Percentiles rank a stretch among this genome's conserved stretches.
Conservation (phyloP, 1,284 basidiomycete species). For the Sporisorium iseilematis-ciliati region DNA sequence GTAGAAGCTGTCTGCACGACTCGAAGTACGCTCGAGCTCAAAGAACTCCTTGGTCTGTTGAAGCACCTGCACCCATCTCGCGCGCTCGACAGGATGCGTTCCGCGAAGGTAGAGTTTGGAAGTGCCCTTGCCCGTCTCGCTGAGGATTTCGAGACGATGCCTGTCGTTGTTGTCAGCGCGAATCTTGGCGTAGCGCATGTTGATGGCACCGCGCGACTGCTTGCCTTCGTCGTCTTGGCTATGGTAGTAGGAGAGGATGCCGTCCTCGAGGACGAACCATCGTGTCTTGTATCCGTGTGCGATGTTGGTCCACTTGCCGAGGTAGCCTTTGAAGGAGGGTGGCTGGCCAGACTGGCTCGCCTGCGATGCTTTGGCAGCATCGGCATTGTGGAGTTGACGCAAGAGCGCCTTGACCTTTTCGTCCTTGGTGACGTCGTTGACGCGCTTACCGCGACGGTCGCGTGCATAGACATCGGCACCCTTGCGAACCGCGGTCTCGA, state of each 20-base stretch:
- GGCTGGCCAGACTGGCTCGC: constrained; percentile 48
- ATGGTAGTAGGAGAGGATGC: constrained; percentile 81
- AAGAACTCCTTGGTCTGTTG: constrained; percentile 63
- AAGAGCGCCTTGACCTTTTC: constrained; percentile 86
- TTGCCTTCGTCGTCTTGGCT: constrained; percentile 91
- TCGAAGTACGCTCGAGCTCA: constrained; percentile 49
- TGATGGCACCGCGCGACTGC: constrained; percentile 87
- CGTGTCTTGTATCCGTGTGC: constrained; percentile 89
- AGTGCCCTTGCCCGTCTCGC: constrained; percentile 71
- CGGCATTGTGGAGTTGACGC: constrained; percentile 75
- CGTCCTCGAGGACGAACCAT: constrained; percentile 93
- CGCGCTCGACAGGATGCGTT: constrained; percentile 73
- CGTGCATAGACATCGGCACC: constrained; percentile 92
- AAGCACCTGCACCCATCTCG: constrained; percentile 66
- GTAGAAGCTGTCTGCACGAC: constrained; percentile 50
- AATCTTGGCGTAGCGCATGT: constrained; percentile 81
- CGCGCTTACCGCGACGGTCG: constrained; percentile 81
- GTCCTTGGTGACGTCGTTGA: constrained; percentile 78
- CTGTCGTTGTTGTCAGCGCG: constrained; percentile 73
- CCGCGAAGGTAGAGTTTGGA: constrained; percentile 93
- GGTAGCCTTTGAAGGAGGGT: constrained; percentile 65
- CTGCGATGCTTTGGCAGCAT: constrained; percentile 72
- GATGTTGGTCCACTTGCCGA: constrained; percentile 88
- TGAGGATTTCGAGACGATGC: constrained; percentile 85
- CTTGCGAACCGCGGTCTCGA: constrained; percentile 84